These are phyloP conservation scores for Talaromyces islandicus DNA, from an alignment of 2,329 filamentous ascomycete species.

Conservation along the genomic window DNA sequence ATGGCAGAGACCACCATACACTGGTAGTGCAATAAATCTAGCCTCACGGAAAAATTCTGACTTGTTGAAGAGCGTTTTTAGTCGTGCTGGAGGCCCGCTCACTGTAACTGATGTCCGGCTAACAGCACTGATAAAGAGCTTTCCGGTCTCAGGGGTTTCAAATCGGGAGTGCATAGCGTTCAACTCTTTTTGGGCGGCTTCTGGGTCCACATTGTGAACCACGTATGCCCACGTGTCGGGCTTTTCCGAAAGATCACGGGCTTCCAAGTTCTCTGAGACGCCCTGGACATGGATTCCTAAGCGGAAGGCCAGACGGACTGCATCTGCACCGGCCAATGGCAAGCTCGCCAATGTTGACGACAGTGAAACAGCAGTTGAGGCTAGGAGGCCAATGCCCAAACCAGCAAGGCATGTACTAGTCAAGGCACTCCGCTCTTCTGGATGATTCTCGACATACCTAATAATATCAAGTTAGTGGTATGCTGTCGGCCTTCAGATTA, in stretches of 20 bases:
- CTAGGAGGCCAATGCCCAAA: constrained; percentile 42
- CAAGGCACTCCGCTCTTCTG: background rate
- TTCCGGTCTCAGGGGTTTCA: constrained; percentile 8
- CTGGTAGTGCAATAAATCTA: constrained; percentile 18
- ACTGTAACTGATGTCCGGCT: constrained; percentile 17
- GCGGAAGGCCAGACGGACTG: constrained; percentile 41
- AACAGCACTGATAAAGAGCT: constrained; percentile 20
- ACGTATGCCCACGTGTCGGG: constrained; percentile 23
- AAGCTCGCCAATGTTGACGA: constrained; percentile 36
- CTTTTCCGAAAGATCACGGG: constrained; percentile 14
- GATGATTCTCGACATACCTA: background rate
- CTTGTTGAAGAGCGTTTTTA: constrained; percentile 17
- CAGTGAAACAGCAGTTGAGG: constrained; percentile 38
- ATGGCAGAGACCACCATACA: constrained; percentile 26
- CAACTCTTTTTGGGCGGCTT: constrained; percentile 20
- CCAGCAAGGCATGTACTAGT: constrained; percentile 28
- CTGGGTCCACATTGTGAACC: constrained; percentile 14
- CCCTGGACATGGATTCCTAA: constrained; percentile 39
- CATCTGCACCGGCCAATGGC: constrained; percentile 35
- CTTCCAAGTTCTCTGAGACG: constrained; percentile 38
- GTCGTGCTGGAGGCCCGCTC: constrained; percentile 20
- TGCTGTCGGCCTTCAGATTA: background rate
- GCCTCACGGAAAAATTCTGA: constrained; percentile 18
- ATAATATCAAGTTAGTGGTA: background rate
- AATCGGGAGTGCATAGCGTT: constrained; percentile 7